These are phyloP conservation scores for Leishmania gerbilli DNA, from an alignment of 208 protist genomes.

Conservation along the genomic window DNA sequence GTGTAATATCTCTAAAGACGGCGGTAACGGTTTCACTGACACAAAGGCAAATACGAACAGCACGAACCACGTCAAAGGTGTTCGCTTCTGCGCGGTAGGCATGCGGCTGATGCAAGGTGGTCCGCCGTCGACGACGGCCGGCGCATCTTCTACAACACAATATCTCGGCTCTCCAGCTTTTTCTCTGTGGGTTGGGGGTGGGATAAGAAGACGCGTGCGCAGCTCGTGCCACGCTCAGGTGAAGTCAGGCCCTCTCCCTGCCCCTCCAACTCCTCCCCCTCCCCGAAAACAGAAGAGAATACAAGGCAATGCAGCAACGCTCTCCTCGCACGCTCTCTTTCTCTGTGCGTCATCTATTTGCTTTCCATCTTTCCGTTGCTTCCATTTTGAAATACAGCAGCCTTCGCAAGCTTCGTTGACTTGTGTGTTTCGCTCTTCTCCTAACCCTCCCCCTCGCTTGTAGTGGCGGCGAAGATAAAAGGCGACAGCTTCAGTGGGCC, in stretches of 20 bases:
- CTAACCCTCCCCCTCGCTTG: too few species aligned
- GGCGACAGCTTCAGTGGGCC: neutral
- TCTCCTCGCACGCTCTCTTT: neutral
- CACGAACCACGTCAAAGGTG: neutral
- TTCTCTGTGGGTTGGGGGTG: neutral
- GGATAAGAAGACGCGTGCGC: neutral
- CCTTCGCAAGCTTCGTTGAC: neutral
- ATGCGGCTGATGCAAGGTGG: neutral
- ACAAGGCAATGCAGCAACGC: too few species aligned
- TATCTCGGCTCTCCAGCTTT: neutral
- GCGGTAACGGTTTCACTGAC: neutral
- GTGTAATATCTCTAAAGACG: neutral
- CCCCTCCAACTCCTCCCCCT: neutral
- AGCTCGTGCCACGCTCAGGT: neutral
- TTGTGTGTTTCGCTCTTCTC: neutral
- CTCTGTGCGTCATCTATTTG: neutral
- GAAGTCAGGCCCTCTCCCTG: neutral
- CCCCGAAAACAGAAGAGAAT: too few species aligned
- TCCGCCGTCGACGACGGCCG: neutral
- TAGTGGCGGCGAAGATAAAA: neutral
- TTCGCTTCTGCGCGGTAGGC: neutral
- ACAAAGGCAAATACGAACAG: neutral
- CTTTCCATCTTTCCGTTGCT: neutral
- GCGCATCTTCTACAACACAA: neutral
- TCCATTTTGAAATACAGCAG: neutral